These are phyloP conservation scores for Pisolithus thermaeus DNA, from an alignment of 1,284 basidiomycete genomes.

Conservation along the genomic window DNA sequence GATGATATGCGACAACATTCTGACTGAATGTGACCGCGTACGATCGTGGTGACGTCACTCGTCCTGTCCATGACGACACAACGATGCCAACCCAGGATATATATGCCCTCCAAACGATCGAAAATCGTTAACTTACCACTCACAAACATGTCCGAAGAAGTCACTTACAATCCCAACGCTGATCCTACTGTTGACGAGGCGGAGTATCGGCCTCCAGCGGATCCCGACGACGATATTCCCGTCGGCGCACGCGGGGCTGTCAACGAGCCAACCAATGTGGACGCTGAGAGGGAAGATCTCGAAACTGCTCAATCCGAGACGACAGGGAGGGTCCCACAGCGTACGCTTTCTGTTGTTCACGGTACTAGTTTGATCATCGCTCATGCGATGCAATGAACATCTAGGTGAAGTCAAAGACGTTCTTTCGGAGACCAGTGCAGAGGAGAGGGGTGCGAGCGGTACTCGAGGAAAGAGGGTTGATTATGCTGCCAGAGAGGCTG, in stretches of 20 bases:
- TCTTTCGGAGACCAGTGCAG: not conserved
- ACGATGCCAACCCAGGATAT: too few relatives aligned
- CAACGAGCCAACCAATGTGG: not conserved
- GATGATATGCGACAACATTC: too few relatives aligned
- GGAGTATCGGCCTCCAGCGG: not conserved
- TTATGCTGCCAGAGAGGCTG: not conserved
- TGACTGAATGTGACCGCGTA: too few relatives aligned
- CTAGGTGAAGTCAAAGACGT: constrained; percentile 3
- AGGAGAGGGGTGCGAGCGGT: constrained; percentile 2
- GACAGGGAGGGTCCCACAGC: not conserved
- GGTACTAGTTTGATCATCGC: not conserved
- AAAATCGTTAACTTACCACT: too few relatives aligned
- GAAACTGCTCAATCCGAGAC: not conserved
- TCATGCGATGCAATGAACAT: not conserved
- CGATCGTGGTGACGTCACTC: too few relatives aligned
- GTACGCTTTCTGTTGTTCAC: not conserved
- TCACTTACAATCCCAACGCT: not conserved
- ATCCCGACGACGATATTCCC: not conserved
- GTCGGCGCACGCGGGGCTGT: not conserved
- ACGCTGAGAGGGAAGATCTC: constrained; percentile 5
- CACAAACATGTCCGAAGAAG: not conserved
- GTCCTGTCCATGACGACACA: too few relatives aligned
- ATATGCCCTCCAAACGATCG: too few relatives aligned
- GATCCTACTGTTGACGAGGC: constrained; percentile 1
- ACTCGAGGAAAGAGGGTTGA: not conserved